Base-by-base conservation (phyloP, 225 moss, liverwort and hornwort genomes). In the Asterella californica region DNA sequence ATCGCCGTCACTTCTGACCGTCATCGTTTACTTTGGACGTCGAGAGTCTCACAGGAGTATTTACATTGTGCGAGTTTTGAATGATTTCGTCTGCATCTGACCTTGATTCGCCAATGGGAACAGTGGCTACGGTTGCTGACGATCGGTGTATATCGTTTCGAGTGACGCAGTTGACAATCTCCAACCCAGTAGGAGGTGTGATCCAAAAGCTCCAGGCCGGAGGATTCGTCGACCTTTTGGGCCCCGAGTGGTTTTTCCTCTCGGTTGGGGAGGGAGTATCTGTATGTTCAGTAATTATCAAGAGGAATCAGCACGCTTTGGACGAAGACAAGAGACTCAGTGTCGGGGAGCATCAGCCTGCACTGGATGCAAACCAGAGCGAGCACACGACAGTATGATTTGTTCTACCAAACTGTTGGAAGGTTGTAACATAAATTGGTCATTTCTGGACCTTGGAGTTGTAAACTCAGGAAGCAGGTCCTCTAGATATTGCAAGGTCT, bases 191-290 rank as follows among this genome's bases (percentile, higher is more conserved):
- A 17, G n/a, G 80, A 9, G 82, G 59, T 18, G 80, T 87, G 33
- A 69, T 87, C 4, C 62, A 81, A 47, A 82, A 77, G n/a, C 69
- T 87, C 11, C 72, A 72, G 29, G 54, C 25, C 0, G 82, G 84
- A 8, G 79, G 80, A 9, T 83, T 87, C 37, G 59, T 80, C 0
- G 55, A 64, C 29, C 17, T 60, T 32, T 17, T 87, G 14, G 87
- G 87, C 24, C 82, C 34, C 18, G 84, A 87, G 34, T 87, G 84
- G 84, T 80, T 84, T 52, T 87, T 87, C 75, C 69, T 87, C 30
- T 82, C 84, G 0, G 87, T 79, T 0, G 77, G 57, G 18, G 84
- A 87, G 71, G 87, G 79, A 4, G 84, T 85, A 15, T 46, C 80
- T 33, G 78, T 87, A 9, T 76, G 80, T 22, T 75, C 78, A 0